Base-by-base conservation (phyloP, 129 eudicot species). In the Artemisia argyi region DNA sequence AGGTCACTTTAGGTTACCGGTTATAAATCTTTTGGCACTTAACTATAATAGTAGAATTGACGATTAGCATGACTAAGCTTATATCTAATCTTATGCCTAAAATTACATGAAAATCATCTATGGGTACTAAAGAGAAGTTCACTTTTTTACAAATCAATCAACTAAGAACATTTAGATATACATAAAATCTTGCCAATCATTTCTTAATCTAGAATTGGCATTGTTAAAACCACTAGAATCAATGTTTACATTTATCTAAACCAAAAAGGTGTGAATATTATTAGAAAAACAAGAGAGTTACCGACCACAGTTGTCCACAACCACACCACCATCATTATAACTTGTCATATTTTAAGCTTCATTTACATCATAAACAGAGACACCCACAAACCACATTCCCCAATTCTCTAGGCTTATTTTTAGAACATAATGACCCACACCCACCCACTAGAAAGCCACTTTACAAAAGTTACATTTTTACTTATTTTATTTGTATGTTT, bases 361-460 rank as follows among this genome's bases (percentile, higher is more conserved):
- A 55, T 78, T 78, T 20, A 47, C 76, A 77, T 78, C 77, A 78
- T 77, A 63, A 13, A 71, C 66, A 77, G 72, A 70, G 72, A 78
- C 72, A 55, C 71, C 66, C 72, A 76, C 68, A 63, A 39, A 0
- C 70, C 70, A 65, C 81, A 70, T 52, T 71, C 71, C 72, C 77
- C 77, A 78, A 70, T 60, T 78, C 82, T 78, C 82, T 71, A 71
- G 82, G 82, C 67, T 71, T 78, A 61, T 57, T 76, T 69, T 42
- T 32, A 61, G 2, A 77, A 16, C 59, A 26, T 11, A 42, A 52
- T 70, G 73, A 61, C 82, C 80, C 68, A 76, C 77, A 53, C 58
- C 61, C 81, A 77, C 72, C 66, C 66, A 52, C 70, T 39, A 77
- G 39, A 52, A 59, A 69, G 5, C 30, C 46, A 62, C 81, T 71